Base-by-base conservation (phyloP, 2,329 filamentous ascomycete genomes). In the Fusarium sp. region DNA sequence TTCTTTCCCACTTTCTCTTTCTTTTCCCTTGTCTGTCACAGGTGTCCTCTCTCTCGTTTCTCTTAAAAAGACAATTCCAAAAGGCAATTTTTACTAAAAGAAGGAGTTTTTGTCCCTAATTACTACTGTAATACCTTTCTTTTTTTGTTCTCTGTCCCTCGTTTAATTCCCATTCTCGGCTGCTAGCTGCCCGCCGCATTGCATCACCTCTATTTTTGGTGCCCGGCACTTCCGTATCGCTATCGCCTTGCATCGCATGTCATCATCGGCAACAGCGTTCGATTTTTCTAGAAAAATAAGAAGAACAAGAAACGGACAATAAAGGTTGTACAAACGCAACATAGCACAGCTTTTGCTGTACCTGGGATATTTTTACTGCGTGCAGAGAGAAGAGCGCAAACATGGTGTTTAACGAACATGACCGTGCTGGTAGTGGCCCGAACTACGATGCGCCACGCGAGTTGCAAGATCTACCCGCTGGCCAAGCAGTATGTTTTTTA, bases 381-480 rank as follows among this genome's bases (percentile, higher is more conserved):
- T 30, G 3, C 11, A 66, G 30, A 56, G 24, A 33, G 33, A 46
- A 53, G 22, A 40, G n/a, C n/a, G 37, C 15, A 53, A 50, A 11
- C 13, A 68, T 68, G 66, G 66, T 43, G 4, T 67, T 63, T 44
- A 70, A 56, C 47, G 43, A 57, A 19, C 49, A 62, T 32, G 62
- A 66, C 19, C 35, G 35, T 37, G 35, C 35, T 39, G 51, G 24
- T 4, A 60, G 26, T n/a, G 60, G 60, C 58, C 60, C 60, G 46
- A 49, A 67, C 43, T 68, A 68, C 54, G 66, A 70, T 49, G 52
- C 56, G 28, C 66, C 66, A 41, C 68, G 66, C 28, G 60, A 62
- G 45, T 68, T 71, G 69, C 70, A 71, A 56, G 64, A 71, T 49
- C 51, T 71, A 24, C 70, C 70, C 11, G 67, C 70, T 33, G 61